Percentiles rank a stretch among this genome's conserved stretches.
These are phyloP conservation scores for Urochloa ruziziensis DNA, from an alignment of 176 grass and related monocot species.

Conservation along the genomic window DNA sequence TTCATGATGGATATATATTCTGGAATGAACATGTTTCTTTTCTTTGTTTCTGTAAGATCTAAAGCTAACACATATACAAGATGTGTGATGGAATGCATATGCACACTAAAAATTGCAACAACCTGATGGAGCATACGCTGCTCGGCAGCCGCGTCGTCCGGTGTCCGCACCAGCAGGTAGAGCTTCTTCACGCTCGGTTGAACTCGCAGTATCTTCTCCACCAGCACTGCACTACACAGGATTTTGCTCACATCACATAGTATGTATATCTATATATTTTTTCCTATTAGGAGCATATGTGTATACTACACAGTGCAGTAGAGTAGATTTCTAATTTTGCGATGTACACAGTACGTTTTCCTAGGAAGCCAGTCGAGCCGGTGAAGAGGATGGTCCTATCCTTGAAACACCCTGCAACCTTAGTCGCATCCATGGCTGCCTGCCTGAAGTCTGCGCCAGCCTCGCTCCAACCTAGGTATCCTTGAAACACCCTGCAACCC, in stretches of 20 bases:
- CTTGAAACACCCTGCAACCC: no score
- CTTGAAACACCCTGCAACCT: constrained; percentile 47
- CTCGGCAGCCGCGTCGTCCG: background rate
- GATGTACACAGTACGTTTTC: constrained; percentile 29
- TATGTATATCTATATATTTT: background rate
- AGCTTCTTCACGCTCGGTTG: constrained; percentile 12
- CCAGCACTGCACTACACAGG: background rate
- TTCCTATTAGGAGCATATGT: background rate
- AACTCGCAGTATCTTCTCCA: constrained; percentile 29
- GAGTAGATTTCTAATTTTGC: no score
- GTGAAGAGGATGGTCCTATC: constrained; percentile 56
- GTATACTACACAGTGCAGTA: no score
- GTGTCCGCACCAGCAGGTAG: constrained; percentile 19
- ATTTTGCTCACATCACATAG: background rate
- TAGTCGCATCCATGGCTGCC: no score
- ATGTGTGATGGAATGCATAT: no score
- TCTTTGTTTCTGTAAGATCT: no score
- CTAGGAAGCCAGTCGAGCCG: constrained; percentile 62
- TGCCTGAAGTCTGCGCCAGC: no score
- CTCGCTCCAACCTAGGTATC: no score
- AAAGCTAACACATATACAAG: no score
- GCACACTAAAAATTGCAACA: background rate
- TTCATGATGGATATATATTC: no score
- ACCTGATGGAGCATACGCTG: background rate
- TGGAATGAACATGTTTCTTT: no score